phyloP scores from a whole-genome alignment of 352 stramenopile genomes.

The Globisporangium cylindrosporum region DNA sequence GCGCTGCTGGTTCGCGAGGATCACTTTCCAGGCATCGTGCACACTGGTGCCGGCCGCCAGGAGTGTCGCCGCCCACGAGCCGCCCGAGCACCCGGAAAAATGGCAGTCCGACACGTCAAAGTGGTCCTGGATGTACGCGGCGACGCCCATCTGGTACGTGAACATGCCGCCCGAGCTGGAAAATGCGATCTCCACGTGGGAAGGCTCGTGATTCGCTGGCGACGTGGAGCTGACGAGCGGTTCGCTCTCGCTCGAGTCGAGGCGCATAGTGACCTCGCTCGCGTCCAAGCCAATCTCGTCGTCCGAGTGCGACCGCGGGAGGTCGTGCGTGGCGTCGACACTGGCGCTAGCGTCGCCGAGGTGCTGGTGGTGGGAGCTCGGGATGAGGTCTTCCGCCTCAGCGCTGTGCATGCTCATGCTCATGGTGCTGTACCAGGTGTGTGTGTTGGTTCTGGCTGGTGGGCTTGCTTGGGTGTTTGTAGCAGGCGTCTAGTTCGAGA shows the following conservation, averaged over 20 bases:
- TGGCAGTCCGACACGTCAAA: slow-evolving; percentile 44
- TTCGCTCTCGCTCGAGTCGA: background rate
- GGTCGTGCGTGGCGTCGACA: background rate
- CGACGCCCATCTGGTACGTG: slow-evolving; percentile 73
- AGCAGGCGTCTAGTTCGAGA: slow-evolving; percentile 6
- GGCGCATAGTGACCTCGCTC: slow-evolving; percentile 4
- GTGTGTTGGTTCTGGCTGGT: background rate
- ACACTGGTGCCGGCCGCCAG: slow-evolving; percentile 53
- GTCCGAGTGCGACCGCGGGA: slow-evolving; percentile 1
- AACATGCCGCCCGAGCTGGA: slow-evolving; percentile 65
- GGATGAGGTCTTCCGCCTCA: slow-evolving; percentile 4
- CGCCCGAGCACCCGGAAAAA: slow-evolving; percentile 40
- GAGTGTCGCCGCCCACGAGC: slow-evolving; percentile 37
- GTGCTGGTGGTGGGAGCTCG: background rate
- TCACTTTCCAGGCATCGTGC: slow-evolving; percentile 37
- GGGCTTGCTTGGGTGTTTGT: background rate
- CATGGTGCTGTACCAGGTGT: background rate
- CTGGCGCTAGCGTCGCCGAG: background rate
- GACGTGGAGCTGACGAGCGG: slow-evolving; percentile 1
- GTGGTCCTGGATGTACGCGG: slow-evolving; percentile 65
- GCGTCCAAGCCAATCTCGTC: slow-evolving; percentile 2
- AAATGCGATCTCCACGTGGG: slow-evolving; percentile 62
- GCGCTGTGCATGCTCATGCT: slow-evolving; percentile 4
- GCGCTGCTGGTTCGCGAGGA: slow-evolving; percentile 46
- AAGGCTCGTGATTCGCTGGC: background rate